Conservation (phyloP, 805 yeast genomes). For the Pachysolen tannophilus region DNA sequence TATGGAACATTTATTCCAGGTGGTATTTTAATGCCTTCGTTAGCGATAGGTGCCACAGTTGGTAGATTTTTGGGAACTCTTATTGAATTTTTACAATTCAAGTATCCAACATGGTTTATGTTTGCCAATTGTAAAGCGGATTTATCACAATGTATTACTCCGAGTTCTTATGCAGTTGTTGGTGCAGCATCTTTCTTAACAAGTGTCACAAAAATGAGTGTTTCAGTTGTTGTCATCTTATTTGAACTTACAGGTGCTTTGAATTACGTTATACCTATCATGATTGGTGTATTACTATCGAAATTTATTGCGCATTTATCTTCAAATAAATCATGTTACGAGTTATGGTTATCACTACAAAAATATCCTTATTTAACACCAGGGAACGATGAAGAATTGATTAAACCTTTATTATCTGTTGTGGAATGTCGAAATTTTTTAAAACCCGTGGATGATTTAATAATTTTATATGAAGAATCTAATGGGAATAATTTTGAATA, state of each 20-base stretch:
- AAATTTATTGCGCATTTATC: conserved; percentile 65
- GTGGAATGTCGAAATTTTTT: conserved; percentile 25
- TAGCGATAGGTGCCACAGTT: conserved; percentile 51
- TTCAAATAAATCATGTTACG: conserved; percentile 56
- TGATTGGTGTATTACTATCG: conserved; percentile 73
- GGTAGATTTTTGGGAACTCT: conserved; percentile 52
- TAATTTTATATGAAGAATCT: conserved; percentile 25
- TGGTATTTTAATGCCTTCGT: conserved; percentile 56
- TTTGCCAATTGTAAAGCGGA: conserved; percentile 32
- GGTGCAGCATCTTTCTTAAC: conserved; percentile 82
- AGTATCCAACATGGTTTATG: conserved; percentile 26
- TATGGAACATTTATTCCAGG: conserved; percentile 67
- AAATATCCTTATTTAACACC: conserved; percentile 34
- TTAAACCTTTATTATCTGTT: conserved; percentile 29
- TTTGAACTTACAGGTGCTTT: conserved; percentile 85
- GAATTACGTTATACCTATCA: conserved; percentile 75
- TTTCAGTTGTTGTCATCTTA: conserved; percentile 70
- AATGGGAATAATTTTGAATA: conserved; percentile 18
- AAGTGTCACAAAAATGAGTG: conserved; percentile 74
- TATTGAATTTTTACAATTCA: conserved; percentile 37
- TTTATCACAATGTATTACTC: conserved; percentile 51
- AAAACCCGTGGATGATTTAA: conserved; percentile 22
- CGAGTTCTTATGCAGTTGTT: conserved; percentile 82
- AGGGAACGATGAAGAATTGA: conserved; percentile 25
- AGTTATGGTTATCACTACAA: conserved; percentile 37